Conservation (phyloP, 345 rosid species). For the Gossypium raimondii region DNA sequence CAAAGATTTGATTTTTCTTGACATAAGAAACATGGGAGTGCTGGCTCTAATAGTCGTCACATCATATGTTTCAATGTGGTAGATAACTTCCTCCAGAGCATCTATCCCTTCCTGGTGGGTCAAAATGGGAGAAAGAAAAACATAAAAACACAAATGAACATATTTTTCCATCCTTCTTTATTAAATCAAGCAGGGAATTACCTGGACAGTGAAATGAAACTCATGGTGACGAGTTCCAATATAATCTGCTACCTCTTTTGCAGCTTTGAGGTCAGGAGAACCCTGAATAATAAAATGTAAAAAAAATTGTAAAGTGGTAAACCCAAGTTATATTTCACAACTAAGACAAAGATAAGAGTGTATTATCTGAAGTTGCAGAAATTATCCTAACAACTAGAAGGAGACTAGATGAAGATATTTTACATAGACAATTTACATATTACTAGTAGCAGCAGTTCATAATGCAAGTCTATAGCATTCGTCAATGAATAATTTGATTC, state of each 20-base stretch:
- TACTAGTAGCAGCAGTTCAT: neutral
- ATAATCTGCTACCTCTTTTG: constrained; percentile 78
- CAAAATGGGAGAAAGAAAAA: constrained; percentile 7
- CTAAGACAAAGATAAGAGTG: neutral
- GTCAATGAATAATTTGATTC: neutral
- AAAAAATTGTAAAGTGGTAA: neutral
- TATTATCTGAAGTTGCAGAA: neutral
- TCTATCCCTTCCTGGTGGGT: constrained; percentile 70
- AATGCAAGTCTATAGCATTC: neutral
- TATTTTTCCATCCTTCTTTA: neutral
- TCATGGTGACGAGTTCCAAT: constrained; percentile 76
- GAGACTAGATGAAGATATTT: neutral
- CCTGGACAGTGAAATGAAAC: constrained; percentile 78
- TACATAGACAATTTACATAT: neutral
- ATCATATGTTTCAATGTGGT: constrained; percentile 80
- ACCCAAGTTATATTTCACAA: neutral
- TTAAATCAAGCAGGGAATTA: constrained; percentile 16
- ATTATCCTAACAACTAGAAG: constrained; percentile 1
- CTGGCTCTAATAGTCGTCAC: constrained; percentile 87
- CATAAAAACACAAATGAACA: neutral
- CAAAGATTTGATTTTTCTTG: constrained; percentile 77
- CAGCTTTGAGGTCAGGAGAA: constrained; percentile 75
- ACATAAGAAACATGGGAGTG: constrained; percentile 92
- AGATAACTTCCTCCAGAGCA: constrained; percentile 84
- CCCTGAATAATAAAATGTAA: constrained; percentile 40